Conservation (phyloP, 2,329 filamentous ascomycete species). For the Aspergillus udagawae region DNA sequence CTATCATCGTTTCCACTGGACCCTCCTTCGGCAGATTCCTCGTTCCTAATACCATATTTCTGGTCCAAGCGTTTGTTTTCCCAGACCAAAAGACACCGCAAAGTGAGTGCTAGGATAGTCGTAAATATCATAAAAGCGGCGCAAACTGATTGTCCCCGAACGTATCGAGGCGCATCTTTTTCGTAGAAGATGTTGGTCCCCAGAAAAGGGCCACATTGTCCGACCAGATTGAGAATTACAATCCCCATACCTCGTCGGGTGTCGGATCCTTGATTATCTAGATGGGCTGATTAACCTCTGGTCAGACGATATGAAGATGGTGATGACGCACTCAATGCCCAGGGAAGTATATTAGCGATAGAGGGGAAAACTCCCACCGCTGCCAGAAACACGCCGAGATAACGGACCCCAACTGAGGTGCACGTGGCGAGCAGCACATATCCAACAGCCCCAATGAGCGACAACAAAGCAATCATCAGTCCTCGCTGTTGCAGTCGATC, state of each 20-base stretch:
- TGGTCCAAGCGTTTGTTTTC: slow-evolving; percentile 60
- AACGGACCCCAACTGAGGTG: slow-evolving; percentile 47
- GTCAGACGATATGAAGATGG: background rate
- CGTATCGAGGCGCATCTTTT: slow-evolving; percentile 44
- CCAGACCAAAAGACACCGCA: slow-evolving; percentile 53
- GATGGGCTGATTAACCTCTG: background rate
- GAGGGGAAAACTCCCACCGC: slow-evolving; percentile 62
- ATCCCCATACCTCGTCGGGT: slow-evolving; percentile 64
- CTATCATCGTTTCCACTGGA: slow-evolving; percentile 7
- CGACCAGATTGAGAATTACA: slow-evolving; percentile 64
- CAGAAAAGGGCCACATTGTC: slow-evolving; percentile 60
- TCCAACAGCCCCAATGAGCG: slow-evolving; percentile 55
- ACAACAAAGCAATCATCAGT: slow-evolving; percentile 54
- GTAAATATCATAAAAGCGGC: slow-evolving; percentile 61
- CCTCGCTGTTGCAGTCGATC: slow-evolving; percentile 64
- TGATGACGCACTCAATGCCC: slow-evolving; percentile 51
- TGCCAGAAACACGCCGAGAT: slow-evolving; percentile 52
- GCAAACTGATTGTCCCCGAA: slow-evolving; percentile 58
- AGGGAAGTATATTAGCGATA: slow-evolving; percentile 67
- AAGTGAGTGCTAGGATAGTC: slow-evolving; percentile 48
- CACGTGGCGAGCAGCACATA: slow-evolving; percentile 63
- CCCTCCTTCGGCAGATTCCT: slow-evolving; percentile 12
- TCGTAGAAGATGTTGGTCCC: slow-evolving; percentile 62
- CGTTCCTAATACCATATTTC: slow-evolving; percentile 36
- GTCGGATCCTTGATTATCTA: slow-evolving; percentile 66